Percentiles rank a stretch among this genome's conserved stretches.
Evolutionary conservation across 2,329 filamentous ascomycete species (phyloP).

Genomic region (Cladosporium cucumerinum): DNA sequence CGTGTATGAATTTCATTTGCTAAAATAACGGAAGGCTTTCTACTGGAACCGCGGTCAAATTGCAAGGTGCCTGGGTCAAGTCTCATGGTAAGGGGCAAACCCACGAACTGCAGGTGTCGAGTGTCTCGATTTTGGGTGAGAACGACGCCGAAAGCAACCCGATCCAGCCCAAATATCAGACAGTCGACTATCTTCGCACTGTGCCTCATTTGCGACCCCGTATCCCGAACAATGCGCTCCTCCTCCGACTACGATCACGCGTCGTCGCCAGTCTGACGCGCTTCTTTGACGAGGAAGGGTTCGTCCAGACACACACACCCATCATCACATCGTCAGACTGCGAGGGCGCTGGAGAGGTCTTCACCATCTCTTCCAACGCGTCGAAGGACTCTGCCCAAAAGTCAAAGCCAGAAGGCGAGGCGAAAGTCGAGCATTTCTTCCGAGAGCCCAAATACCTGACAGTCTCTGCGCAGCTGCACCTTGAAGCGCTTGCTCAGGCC

Average conservation of each 20-base stretch:
- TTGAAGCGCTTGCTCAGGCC: constrained; percentile 86
- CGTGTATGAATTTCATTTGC: neutral
- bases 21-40: constrained; percentile 59
- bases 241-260: constrained; percentile 80
- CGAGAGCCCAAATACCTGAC: constrained; percentile 87
- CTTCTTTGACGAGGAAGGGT: constrained; percentile 70
- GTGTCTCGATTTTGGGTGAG: constrained; percentile 67
- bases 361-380: constrained; percentile 55
- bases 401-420: constrained; percentile 29
- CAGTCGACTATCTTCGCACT: constrained; percentile 79
- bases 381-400: constrained; percentile 29
- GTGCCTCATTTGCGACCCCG: constrained; percentile 83
- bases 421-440: constrained; percentile 63
- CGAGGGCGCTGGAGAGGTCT: constrained; percentile 93
- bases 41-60: constrained; percentile 73
- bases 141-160: constrained; percentile 87
- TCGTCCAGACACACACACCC: constrained; percentile 83
- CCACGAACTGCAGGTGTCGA: constrained; percentile 74
- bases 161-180: constrained; percentile 95
- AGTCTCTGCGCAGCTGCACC: constrained; percentile 89
- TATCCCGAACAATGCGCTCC: constrained; percentile 72
- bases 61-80: constrained; percentile 73
- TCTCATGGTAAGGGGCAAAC: constrained; percentile 65
- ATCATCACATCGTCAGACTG: constrained; percentile 96
- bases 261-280: constrained; percentile 67